Evolutionary conservation across 148 eudicot genomes (phyloP).

Genomic region (Rhododendron simsii): DNA sequence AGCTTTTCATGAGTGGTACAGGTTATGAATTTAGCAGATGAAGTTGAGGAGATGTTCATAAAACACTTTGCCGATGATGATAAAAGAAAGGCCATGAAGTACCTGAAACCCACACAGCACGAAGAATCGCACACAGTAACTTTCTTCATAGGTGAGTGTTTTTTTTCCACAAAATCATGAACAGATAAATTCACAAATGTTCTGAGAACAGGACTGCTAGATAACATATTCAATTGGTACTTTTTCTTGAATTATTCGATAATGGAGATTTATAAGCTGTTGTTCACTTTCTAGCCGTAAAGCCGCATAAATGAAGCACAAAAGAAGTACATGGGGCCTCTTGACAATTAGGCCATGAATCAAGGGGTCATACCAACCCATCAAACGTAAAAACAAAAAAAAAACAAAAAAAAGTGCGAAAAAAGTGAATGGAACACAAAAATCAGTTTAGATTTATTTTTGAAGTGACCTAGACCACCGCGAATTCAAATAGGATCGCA

Average conservation of each 20-base stretch:
- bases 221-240: conserved; percentile 14
- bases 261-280: conserved; percentile 8
- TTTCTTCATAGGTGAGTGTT: conserved; percentile 79
- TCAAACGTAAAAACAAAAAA: background rate
- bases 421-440: background rate
- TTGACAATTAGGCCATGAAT: conserved; percentile 20
- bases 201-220: conserved; percentile 7
- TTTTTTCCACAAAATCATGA: background rate
- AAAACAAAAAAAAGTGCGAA: too few species aligned
- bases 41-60: conserved; percentile 71
- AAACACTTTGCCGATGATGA: conserved; percentile 81
- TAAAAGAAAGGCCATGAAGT: conserved; percentile 83
- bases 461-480: background rate
- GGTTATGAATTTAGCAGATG: conserved; percentile 72
- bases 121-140: conserved; percentile 88
- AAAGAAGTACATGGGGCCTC: conserved; percentile 24
- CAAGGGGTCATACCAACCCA: background rate
- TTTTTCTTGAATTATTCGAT: conserved; percentile 14
- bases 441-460: background rate
- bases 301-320: background rate
- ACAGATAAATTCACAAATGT: background rate
- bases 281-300: conserved; percentile 3
- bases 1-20: conserved; percentile 16
- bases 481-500: background rate
- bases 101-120: conserved; percentile 79